Conservation (phyloP, 345 rosid genomes). For the Eutrema heterophyllum region DNA sequence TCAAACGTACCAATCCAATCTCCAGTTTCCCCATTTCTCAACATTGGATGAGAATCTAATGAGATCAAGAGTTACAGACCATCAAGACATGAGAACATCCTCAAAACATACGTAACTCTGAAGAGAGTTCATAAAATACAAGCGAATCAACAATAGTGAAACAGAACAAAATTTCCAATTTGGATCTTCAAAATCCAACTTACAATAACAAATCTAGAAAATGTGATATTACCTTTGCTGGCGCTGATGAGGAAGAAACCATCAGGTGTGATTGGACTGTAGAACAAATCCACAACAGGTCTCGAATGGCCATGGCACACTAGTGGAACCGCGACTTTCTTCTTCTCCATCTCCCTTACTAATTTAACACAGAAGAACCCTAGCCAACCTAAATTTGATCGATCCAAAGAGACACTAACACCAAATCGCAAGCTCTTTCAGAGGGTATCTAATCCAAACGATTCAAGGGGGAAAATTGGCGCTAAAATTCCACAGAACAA, state of each 20-base stretch:
- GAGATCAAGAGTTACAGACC: too few relatives aligned
- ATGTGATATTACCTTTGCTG: slow-evolving; percentile 45
- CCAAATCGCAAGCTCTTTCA: background rate
- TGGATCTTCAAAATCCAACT: background rate
- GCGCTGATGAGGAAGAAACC: slow-evolving; percentile 80
- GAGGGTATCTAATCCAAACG: background rate
- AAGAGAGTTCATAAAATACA: background rate
- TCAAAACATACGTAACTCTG: too few relatives aligned
- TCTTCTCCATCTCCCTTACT: slow-evolving; percentile 54
- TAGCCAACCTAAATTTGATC: background rate
- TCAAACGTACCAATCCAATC: slow-evolving; percentile 98
- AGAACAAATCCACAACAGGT: slow-evolving; percentile 70
- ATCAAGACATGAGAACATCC: too few relatives aligned
- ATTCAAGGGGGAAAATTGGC: background rate
- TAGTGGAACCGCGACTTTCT: slow-evolving; percentile 55
- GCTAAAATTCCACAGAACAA: slow-evolving; percentile 1
- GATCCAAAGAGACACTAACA: background rate
- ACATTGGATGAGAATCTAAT: slow-evolving; percentile 84
- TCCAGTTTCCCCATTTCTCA: slow-evolving; percentile 97
- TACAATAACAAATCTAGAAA: background rate
- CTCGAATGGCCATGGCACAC: slow-evolving; percentile 81
- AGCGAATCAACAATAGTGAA: background rate
- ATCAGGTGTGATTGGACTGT: slow-evolving; percentile 71
- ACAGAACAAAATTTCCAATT: background rate
- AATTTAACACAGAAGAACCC: background rate